Evolutionary conservation across 495 filamentous ascomycete genomes (phyloP).

Genomic region (Cercophora sp.): DNA sequence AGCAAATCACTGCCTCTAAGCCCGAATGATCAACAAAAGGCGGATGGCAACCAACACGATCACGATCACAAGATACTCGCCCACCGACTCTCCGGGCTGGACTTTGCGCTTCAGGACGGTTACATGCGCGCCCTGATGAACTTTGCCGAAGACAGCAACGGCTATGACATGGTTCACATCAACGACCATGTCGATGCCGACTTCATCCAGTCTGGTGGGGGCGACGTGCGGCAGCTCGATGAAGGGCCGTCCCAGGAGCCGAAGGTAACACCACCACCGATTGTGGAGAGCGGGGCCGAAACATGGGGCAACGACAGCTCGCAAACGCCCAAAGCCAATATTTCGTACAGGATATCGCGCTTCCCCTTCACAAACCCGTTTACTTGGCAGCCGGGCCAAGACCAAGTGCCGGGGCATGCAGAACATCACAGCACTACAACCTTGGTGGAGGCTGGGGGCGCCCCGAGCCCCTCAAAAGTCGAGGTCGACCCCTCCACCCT

Average conservation of each 20-base stretch:
- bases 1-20: background rate
- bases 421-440: too few relatives aligned
- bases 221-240: background rate
- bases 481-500: background rate
- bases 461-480: background rate
- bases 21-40: background rate
- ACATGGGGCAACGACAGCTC: background rate
- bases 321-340: background rate
- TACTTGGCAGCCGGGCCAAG: constrained; percentile 1
- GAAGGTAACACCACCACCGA: background rate
- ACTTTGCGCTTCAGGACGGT: constrained; percentile 1
- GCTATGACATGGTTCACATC: background rate
- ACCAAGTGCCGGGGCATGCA: too few relatives aligned
- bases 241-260: background rate
- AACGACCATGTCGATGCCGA: constrained; percentile 24
- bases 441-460: background rate
- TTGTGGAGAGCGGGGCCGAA: background rate
- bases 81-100: background rate
- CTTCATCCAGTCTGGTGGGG: constrained; percentile 9
- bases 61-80: too few relatives aligned
- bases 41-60: too few relatives aligned
- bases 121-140: constrained; percentile 21
- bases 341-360: constrained; percentile 14
- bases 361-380: too few relatives aligned
- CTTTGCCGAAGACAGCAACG: constrained; percentile 14